A percentile compares a stretch with the other conserved stretches of the same genome.
These are phyloP conservation scores for Vitis hybrid DNA, from an alignment of 177 flowering plant species.

Conservation along the genomic window DNA sequence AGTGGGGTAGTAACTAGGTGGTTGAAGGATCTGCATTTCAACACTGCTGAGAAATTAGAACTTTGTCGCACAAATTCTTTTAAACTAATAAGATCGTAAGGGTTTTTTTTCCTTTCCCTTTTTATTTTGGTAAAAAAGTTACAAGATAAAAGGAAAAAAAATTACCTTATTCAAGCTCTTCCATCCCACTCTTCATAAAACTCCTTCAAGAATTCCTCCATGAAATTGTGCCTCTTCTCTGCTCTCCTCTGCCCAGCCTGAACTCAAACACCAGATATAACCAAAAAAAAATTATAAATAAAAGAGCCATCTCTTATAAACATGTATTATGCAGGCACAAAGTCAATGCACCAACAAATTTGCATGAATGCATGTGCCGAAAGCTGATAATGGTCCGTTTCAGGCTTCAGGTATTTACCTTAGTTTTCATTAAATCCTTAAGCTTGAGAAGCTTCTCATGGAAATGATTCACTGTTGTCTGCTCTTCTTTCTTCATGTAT, in stretches of 20 bases:
- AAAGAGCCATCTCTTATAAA: background rate
- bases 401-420: conserved; percentile 34
- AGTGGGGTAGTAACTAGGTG: too few relatives aligned
- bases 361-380: background rate
- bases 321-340: background rate
- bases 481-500: conserved; percentile 76
- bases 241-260: conserved; percentile 93
- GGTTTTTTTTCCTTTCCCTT: background rate
- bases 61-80: background rate
- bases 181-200: conserved; percentile 93
- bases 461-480: conserved; percentile 86
- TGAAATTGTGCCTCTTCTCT: conserved; percentile 84
- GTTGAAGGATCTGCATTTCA: too few relatives aligned
- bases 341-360: background rate
- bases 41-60: too few relatives aligned
- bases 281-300: background rate
- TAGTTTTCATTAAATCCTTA: conserved; percentile 84
- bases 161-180: conserved; percentile 42
- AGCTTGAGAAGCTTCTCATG: conserved; percentile 92
- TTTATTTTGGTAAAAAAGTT: background rate
- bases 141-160: background rate
- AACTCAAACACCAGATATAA: conserved; percentile 4
- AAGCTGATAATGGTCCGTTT: background rate
- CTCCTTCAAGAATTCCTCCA: conserved; percentile 70
- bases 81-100: background rate